Conservation (phyloP, 2,329 filamentous ascomycete genomes). For the Cladosporium sp. region DNA sequence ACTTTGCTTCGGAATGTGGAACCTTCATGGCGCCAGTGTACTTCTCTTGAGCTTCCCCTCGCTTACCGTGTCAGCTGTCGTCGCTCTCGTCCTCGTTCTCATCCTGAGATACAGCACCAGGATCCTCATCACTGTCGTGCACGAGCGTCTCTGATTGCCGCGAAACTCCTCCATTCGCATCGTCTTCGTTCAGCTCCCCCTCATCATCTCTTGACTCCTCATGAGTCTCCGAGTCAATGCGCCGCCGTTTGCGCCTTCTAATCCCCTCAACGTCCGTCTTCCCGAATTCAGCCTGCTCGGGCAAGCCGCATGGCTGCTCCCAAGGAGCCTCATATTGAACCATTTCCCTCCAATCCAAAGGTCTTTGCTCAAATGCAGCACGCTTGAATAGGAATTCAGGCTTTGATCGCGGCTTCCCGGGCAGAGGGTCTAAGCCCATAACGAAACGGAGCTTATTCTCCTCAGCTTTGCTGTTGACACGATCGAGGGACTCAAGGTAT, state of each 20-base stretch:
- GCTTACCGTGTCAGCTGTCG: too few relatives aligned
- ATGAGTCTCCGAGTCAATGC: neutral
- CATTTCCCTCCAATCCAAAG: slow-evolving; percentile 41
- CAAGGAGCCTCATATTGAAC: slow-evolving; percentile 44
- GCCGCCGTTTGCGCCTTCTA: slow-evolving; percentile 2
- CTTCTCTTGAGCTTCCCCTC: too few relatives aligned
- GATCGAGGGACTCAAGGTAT: slow-evolving; percentile 45
- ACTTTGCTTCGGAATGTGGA: too few relatives aligned
- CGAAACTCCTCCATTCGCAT: too few relatives aligned
- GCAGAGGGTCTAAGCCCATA: slow-evolving; percentile 31
- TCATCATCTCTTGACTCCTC: neutral
- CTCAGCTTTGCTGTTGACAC: slow-evolving; percentile 37
- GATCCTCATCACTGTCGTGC: too few relatives aligned
- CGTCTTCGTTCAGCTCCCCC: too few relatives aligned
- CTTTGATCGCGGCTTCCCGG: slow-evolving; percentile 27
- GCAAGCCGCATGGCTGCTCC: slow-evolving; percentile 32
- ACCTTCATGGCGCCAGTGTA: too few relatives aligned
- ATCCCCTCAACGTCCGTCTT: slow-evolving; percentile 14
- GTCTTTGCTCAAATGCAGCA: slow-evolving; percentile 26
- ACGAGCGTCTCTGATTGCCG: too few relatives aligned
- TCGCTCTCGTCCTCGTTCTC: too few relatives aligned
- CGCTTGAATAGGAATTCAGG: neutral
- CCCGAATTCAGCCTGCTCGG: slow-evolving; percentile 10
- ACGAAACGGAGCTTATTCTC: slow-evolving; percentile 41
- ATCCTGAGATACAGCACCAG: too few relatives aligned